phyloP scores from a whole-genome alignment of 2,329 filamentous ascomycete species.

The Pseudodiploospora longispora region DNA sequence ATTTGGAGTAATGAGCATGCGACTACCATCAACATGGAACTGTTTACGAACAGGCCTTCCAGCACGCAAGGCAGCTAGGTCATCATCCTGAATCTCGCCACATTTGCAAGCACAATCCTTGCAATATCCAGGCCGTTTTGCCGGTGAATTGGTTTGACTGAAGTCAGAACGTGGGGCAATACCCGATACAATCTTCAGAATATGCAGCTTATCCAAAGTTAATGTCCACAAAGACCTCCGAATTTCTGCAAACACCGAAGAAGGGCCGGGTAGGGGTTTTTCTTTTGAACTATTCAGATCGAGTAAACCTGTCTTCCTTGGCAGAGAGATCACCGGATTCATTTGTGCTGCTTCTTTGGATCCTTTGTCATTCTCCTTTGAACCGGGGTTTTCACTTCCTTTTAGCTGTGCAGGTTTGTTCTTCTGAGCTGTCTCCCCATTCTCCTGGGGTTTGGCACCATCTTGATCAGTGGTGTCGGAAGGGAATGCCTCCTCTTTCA shows the following conservation, averaged over 20 bases:
- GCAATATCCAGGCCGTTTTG: conserved; percentile 22
- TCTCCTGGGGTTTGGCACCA: conserved; percentile 4
- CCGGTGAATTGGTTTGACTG: conserved; percentile 10
- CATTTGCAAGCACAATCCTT: conserved; percentile 31
- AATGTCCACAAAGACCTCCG: conserved; percentile 24
- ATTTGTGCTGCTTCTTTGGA: conserved; percentile 5
- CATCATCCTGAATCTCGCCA: conserved; percentile 36
- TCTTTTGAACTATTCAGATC: conserved; percentile 17
- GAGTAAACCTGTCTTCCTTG: too few relatives aligned
- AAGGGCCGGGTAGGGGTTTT: conserved; percentile 23
- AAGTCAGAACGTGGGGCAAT: conserved; percentile 21
- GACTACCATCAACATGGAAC: conserved; percentile 48
- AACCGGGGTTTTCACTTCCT: conserved; percentile 22
- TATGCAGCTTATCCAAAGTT: conserved; percentile 25
- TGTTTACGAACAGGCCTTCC: conserved; percentile 54
- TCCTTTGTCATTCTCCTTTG: conserved; percentile 16
- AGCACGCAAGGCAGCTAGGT: conserved; percentile 45
- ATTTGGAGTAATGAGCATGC: conserved; percentile 66
- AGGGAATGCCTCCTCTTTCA: conserved; percentile 8
- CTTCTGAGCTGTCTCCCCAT: conserved; percentile 15
- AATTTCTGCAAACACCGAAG: conserved; percentile 29
- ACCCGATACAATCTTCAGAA: conserved; percentile 28
- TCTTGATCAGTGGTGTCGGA: conserved; percentile 5
- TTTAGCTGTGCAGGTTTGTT: conserved; percentile 22
- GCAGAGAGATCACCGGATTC: conserved; percentile 5